phyloP scores from a whole-genome alignment of 2,329 filamentous ascomycete species.

The Ascochyta clinopodiicola region DNA sequence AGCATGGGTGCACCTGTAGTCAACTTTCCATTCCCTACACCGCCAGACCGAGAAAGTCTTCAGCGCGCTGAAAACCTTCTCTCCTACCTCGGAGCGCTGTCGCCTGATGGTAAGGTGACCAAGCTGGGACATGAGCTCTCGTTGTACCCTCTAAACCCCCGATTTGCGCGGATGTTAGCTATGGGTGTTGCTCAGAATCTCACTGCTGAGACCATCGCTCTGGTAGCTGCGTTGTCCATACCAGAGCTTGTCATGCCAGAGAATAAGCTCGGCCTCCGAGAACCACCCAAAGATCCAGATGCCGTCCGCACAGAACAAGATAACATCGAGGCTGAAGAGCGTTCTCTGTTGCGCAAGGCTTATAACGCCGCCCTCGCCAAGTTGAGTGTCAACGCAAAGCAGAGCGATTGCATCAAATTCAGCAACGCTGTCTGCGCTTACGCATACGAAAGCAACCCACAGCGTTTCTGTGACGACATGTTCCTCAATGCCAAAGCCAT shows the following conservation, averaged over 20 bases:
- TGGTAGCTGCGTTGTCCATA: constrained; percentile 87
- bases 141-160: constrained; percentile 86
- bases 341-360: constrained; percentile 68
- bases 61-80: constrained; percentile 85
- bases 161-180: constrained; percentile 90
- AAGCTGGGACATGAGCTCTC: constrained; percentile 81
- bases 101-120: constrained; percentile 75
- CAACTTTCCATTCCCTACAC: constrained; percentile 95
- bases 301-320: constrained; percentile 67
- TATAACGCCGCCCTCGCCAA: constrained; percentile 77
- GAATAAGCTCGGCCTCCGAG: constrained; percentile 72
- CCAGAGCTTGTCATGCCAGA: constrained; percentile 87
- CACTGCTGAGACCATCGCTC: constrained; percentile 81
- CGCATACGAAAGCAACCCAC: constrained; percentile 56
- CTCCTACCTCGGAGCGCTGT: constrained; percentile 82
- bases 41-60: constrained; percentile 78
- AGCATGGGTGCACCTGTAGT: constrained; percentile 90
- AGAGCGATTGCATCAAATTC: constrained; percentile 87
- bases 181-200: constrained; percentile 84
- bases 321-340: constrained; percentile 72
- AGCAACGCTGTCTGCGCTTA: constrained; percentile 89
- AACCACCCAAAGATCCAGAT: constrained; percentile 54
- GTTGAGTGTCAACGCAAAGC: constrained; percentile 77
- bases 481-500: constrained; percentile 89
- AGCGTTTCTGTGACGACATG: constrained; percentile 79